Base-by-base conservation (phyloP, 257 asterid species). In the Salvia miltiorrhiza region DNA sequence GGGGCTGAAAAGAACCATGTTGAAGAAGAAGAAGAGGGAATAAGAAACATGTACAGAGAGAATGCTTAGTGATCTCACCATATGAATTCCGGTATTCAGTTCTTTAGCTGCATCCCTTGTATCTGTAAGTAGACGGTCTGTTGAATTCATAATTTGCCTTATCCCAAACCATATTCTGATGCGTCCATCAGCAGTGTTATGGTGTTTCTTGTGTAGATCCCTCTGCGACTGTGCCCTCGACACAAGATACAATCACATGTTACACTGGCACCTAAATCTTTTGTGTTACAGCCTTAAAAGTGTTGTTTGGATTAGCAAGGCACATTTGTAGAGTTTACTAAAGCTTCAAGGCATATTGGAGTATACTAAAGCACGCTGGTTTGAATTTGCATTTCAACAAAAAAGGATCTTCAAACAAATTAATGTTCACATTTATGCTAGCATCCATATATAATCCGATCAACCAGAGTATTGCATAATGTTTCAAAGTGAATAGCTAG, bases 91-190 rank as follows among this genome's bases (percentile, higher is more conserved):
- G 9, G 93, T 88, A 40, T 83, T 49, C 49, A 90, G 86, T 65
- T 90, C 85, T 71, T 80, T 76, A n/a, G 97, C 93, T 24, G 85
- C 82, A 62, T 83, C 90, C 76, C 93, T 80, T 28, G 97, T 90
- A 65, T 80, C 70, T 50, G 74, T 77, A 63, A 90, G 93, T 55
- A 90, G 74, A 37, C 44, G 78, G 79, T 84, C 92, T 3, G 95
- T 81, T 50, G 93, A 73, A 70, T 90, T 90, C 97, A 90, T 88
- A 55, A 88, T 84, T 76, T 90, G 95, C 73, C 93, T 78, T 63
- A 90, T 77, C 23, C 97, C 97, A 68, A 90, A 77, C 97, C 97
- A 90, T 63, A 90, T 79, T 78, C 82, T 80, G 74, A 90, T 86
- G 58, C 97, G 88, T 32, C 95, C 95, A 77, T 86, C 84, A 19